phyloP scores from a whole-genome alignment of 2,329 filamentous ascomycete genomes.

The Paecilomyces dactylethromorphus region DNA sequence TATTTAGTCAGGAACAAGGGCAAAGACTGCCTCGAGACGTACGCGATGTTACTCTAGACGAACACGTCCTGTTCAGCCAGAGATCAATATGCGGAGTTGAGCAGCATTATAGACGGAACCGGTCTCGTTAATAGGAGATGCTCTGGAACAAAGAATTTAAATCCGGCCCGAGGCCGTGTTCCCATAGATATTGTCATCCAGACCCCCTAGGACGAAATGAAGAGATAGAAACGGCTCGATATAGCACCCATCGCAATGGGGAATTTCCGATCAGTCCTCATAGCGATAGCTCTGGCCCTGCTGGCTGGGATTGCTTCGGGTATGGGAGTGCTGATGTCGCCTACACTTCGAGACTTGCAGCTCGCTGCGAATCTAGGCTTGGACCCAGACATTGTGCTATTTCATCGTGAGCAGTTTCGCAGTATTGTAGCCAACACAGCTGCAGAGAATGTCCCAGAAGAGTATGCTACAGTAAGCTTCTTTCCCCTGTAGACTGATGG shows the following conservation, averaged over 20 bases:
- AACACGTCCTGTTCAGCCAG: background rate
- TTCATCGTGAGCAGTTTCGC: slow-evolving; percentile 9
- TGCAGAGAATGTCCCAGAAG: slow-evolving; percentile 3
- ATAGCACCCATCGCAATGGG: background rate
- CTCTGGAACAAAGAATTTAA: background rate
- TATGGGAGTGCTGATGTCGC: slow-evolving; percentile 9
- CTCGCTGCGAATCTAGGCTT: slow-evolving; percentile 14
- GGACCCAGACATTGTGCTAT: slow-evolving; percentile 9
- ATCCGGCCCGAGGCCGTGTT: background rate
- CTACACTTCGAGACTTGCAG: slow-evolving; percentile 10
- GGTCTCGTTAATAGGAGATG: background rate
- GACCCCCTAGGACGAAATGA: background rate
- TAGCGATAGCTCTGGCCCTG: background rate
- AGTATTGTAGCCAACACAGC: slow-evolving; percentile 2
- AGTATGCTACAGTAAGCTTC: slow-evolving; percentile 12
- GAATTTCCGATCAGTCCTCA: background rate
- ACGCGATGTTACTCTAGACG: background rate
- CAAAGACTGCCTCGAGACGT: background rate
- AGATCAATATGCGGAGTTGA: background rate
- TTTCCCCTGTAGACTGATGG: background rate
- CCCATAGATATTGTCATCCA: background rate
- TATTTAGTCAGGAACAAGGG: background rate
- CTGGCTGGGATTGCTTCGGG: slow-evolving; percentile 9
- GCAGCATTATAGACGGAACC: background rate
- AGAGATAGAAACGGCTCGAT: background rate